phyloP scores from a whole-genome alignment of 352 stramenopile species.

The Nothophytophthora sp. region DNA sequence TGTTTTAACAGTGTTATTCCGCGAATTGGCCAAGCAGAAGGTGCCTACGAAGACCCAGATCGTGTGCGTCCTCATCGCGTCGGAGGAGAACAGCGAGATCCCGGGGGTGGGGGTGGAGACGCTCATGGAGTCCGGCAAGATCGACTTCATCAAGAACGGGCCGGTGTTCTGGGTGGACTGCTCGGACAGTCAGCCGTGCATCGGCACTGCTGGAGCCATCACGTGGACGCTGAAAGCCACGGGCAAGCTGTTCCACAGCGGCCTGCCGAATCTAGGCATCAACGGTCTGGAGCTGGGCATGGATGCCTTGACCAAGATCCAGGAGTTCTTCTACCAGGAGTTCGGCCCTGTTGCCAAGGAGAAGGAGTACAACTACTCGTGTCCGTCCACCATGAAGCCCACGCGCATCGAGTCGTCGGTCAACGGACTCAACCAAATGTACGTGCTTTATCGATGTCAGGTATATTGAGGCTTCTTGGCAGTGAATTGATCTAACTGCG shows the following conservation, averaged over 20 bases:
- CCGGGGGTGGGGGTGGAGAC: slow-evolving; percentile 88
- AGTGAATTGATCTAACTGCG: not conserved
- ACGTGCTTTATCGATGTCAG: slow-evolving; percentile 5
- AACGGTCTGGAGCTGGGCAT: slow-evolving; percentile 90
- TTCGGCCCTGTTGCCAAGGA: slow-evolving; percentile 86
- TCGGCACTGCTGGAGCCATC: slow-evolving; percentile 86
- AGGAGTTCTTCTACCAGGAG: slow-evolving; percentile 90
- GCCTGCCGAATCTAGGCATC: slow-evolving; percentile 88
- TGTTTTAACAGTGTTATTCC: slow-evolving; percentile 69
- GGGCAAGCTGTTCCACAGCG: slow-evolving; percentile 93
- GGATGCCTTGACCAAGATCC: slow-evolving; percentile 84
- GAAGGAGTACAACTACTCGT: slow-evolving; percentile 91
- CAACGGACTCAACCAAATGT: slow-evolving; percentile 88
- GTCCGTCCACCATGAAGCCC: slow-evolving; percentile 87
- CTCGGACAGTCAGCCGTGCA: slow-evolving; percentile 92
- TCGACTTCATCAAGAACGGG: slow-evolving; percentile 93
- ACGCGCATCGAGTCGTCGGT: slow-evolving; percentile 80
- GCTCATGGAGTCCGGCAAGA: slow-evolving; percentile 86
- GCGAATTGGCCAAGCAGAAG: slow-evolving; percentile 73
- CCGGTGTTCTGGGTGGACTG: slow-evolving; percentile 93
- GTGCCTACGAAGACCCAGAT: slow-evolving; percentile 78
- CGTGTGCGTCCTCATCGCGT: slow-evolving; percentile 91
- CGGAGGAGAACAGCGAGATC: slow-evolving; percentile 86
- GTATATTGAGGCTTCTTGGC: not conserved
- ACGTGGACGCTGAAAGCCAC: slow-evolving; percentile 91